These are phyloP conservation scores for Fusarium secorum DNA, from an alignment of 2,329 filamentous ascomycete species.

Conservation along the genomic window DNA sequence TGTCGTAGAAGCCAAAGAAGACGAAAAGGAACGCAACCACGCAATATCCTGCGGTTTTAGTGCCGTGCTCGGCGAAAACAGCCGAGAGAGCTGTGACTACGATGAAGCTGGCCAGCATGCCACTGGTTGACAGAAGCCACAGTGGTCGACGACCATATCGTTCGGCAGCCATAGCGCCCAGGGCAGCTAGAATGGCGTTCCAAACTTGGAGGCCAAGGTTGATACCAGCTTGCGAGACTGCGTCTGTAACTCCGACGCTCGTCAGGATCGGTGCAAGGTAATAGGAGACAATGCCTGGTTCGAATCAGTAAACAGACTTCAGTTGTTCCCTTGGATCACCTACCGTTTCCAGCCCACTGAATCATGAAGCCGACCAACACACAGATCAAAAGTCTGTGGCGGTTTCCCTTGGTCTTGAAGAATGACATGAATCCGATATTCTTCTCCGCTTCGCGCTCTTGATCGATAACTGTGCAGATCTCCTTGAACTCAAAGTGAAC, in stretches of 20 bases:
- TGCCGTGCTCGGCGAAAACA: background rate
- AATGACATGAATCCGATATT: constrained; percentile 52
- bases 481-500: constrained; percentile 60
- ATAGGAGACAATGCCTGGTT: constrained; percentile 16
- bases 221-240: constrained; percentile 7
- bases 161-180: constrained; percentile 16
- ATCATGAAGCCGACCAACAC: constrained; percentile 29
- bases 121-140: background rate
- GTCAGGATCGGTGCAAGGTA: constrained; percentile 18
- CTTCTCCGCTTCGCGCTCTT: constrained; percentile 50
- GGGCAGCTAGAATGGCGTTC: constrained; percentile 10
- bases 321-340: accelerated
- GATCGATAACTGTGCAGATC: constrained; percentile 57
- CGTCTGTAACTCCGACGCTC: constrained; percentile 13
- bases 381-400: constrained; percentile 29
- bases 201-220: constrained; percentile 20
- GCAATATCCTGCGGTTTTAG: constrained; percentile 3
- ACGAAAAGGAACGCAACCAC: constrained; percentile 22
- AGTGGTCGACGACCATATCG: constrained; percentile 17
- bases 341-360: constrained; percentile 33
- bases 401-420: constrained; percentile 47
- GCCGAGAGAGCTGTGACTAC: constrained; percentile 13
- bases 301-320: background rate
- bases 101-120: constrained; percentile 21
- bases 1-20: constrained; percentile 27